Evolutionary conservation across 352 stramenopile species (phyloP).

Genomic region (Globisporangium ultimum): DNA sequence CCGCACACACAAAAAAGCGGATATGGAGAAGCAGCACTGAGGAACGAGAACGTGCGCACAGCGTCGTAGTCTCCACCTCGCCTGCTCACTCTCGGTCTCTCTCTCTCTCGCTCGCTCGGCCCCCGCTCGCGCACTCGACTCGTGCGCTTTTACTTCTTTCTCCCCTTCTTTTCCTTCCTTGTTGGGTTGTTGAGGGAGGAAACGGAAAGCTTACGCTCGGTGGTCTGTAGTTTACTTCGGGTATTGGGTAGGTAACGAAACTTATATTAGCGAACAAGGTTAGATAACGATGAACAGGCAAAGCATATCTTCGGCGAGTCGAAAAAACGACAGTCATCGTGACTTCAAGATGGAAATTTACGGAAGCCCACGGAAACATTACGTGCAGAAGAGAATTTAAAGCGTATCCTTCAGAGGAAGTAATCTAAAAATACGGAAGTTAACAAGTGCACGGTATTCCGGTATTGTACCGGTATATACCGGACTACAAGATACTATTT

Average conservation of each 20-base stretch:
- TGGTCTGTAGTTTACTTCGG: no score
- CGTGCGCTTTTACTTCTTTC: neutral
- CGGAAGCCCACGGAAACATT: neutral
- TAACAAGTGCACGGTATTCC: neutral
- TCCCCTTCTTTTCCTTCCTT: neutral
- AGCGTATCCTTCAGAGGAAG: neutral
- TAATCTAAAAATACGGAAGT: neutral
- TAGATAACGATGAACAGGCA: neutral
- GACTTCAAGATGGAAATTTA: no score
- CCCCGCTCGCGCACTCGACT: no score
- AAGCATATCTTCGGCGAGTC: neutral
- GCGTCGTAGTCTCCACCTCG: neutral
- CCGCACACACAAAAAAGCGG: no score
- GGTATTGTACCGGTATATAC: neutral
- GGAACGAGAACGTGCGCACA: neutral
- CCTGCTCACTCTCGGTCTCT: no score
- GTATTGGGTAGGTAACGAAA: no score
- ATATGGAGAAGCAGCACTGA: no score
- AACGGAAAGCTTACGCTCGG: neutral
- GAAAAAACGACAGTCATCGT: no score
- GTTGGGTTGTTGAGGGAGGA: no score
- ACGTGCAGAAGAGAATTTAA: neutral
- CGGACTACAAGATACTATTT: neutral
- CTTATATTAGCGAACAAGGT: no score
- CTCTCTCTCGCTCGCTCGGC: neutral